phyloP scores from a whole-genome alignment of 352 stramenopile species.

The Bremia lactucae region DNA sequence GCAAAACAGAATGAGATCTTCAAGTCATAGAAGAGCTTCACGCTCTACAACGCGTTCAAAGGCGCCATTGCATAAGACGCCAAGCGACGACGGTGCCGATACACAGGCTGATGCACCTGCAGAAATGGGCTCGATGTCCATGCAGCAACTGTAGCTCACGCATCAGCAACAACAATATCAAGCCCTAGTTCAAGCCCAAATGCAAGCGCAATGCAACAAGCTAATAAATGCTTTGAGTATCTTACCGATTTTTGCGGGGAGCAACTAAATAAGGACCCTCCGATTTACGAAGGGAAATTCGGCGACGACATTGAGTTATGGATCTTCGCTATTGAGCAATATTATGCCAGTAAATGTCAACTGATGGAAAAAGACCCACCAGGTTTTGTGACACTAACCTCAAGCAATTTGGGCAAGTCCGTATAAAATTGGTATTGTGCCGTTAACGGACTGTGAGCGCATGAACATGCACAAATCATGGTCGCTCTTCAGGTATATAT shows the following conservation, averaged over 20 bases:
- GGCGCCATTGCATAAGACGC: not conserved
- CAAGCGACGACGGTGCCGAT: not conserved
- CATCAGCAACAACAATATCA: not conserved
- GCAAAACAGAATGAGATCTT: not conserved
- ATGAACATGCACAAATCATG: not conserved
- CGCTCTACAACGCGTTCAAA: too few species aligned
- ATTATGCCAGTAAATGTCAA: not conserved
- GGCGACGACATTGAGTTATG: not conserved
- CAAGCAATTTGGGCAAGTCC: not conserved
- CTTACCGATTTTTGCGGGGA: too few species aligned
- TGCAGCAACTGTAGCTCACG: conserved; percentile 5
- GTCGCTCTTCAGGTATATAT: not conserved
- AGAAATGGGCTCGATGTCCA: conserved; percentile 1
- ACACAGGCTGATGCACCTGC: not conserved
- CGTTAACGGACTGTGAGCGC: not conserved
- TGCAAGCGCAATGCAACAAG: not conserved
- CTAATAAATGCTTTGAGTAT: not conserved
- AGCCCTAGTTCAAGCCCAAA: not conserved
- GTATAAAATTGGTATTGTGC: not conserved
- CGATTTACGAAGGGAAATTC: not conserved
- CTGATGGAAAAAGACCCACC: not conserved
- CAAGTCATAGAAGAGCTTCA: not conserved
- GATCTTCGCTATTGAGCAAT: not conserved
- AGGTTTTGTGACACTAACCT: not conserved
- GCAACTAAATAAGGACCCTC: not conserved